Conservation (phyloP, 495 filamentous ascomycete species). For the Aspergillus taichungensis region DNA sequence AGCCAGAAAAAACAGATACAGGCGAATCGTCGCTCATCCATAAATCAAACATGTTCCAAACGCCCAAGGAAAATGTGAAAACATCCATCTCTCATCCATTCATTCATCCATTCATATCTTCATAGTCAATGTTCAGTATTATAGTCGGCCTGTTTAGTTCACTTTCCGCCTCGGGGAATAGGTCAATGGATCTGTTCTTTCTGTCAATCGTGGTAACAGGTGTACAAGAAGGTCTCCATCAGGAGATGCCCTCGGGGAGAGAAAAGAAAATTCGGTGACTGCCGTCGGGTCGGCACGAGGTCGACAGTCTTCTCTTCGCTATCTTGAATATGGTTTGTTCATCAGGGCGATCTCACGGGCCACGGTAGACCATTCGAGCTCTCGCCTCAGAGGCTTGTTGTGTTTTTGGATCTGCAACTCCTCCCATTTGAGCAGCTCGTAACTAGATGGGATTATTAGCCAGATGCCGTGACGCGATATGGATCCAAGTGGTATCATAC, state of each 20-base stretch:
- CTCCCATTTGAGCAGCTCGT: slow-evolving; percentile 87
- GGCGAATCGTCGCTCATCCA: too few relatives aligned
- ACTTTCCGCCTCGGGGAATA: too few relatives aligned
- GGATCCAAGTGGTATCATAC: slow-evolving; percentile 22
- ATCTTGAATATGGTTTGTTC: slow-evolving; percentile 75
- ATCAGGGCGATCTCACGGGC: slow-evolving; percentile 86
- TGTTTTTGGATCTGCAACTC: slow-evolving; percentile 48
- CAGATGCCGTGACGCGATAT: background rate
- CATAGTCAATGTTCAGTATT: too few relatives aligned
- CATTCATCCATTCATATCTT: background rate
- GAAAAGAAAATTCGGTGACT: too few relatives aligned
- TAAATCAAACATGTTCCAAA: background rate
- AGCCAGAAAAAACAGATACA: too few relatives aligned
- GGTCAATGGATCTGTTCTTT: too few relatives aligned
- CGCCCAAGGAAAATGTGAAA: background rate
- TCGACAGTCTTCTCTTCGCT: background rate
- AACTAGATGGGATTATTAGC: slow-evolving; percentile 21
- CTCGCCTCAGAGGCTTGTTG: slow-evolving; percentile 47
- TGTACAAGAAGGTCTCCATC: too few relatives aligned
- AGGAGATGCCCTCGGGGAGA: too few relatives aligned
- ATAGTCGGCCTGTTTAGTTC: too few relatives aligned
- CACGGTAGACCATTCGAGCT: slow-evolving; percentile 86
- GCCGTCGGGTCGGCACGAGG: too few relatives aligned
- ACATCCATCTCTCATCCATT: background rate
- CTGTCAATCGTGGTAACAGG: too few relatives aligned